Base-by-base conservation (phyloP, 192 early-diverging fungal genomes). In the Chytriomyces confervae region DNA sequence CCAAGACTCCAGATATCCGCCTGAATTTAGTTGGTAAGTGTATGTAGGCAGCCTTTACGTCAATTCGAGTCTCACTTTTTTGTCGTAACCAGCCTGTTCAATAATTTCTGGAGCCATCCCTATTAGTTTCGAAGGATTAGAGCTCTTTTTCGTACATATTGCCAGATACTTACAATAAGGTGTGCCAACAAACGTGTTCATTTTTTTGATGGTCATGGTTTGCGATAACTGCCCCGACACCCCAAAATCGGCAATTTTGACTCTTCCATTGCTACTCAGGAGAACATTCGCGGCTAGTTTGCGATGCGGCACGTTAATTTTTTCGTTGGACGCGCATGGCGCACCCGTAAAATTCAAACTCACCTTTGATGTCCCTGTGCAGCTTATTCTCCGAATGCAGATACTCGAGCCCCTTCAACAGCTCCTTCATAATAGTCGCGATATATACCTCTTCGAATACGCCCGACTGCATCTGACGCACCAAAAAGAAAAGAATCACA, bases 1-100 rank as follows among this genome's bases (percentile, higher is more conserved):
- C 97, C 97, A 44, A 97, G 86, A 45, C 93, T 94, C 97, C 97
- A 99, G 36, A 99, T 97, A 86, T 99, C 97, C 0, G 97, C 97
- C 84, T 94, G 13, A 16, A 76, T 51, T 63, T 4, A 75, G 81
- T 7, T 88, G 9, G 24, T n/a, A 48, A 10, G 7, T 62, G 18
- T 24, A 23, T 65, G 45, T 10, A 20, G 63, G n/a, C 8, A 81
- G 69, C 18, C 24, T 11, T 8, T 8, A 13, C 53, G 5, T 6
- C 74, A 70, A 50, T n/a, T 57, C 36, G 72, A 78, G 53, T 72
- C 11, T 18, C 79, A 85, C 88, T 87, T 96, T 96, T 79, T 90
- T 91, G 88, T 96, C 92, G 77, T 98, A 99, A 6, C 94, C 95
- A 2, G 94, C 92, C 82, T 96, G 95, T 77, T 94, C 90, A 79